These are phyloP conservation scores for Backusella sp. DNA, from an alignment of 192 early-diverging fungal genomes.

Conservation along the genomic window DNA sequence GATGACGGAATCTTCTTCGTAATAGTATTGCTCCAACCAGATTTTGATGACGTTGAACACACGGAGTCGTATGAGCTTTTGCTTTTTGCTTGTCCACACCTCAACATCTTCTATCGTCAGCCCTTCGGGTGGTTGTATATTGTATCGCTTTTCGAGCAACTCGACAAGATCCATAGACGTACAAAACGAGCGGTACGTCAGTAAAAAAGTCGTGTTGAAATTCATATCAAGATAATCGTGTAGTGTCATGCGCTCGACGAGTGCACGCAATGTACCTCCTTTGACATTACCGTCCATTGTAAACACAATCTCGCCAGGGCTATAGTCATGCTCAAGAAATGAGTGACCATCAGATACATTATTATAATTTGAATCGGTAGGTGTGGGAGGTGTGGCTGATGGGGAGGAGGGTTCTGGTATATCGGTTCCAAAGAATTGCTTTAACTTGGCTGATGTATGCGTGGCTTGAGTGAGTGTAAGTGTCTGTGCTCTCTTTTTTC, in stretches of 20 bases:
- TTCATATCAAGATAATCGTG: slow-evolving; percentile 82
- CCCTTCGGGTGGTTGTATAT: slow-evolving; percentile 68
- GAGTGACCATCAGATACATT: background rate
- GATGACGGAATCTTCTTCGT: slow-evolving; percentile 66
- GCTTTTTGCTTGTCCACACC: slow-evolving; percentile 83
- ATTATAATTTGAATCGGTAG: background rate
- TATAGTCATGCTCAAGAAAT: slow-evolving; percentile 68
- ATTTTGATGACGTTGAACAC: slow-evolving; percentile 93
- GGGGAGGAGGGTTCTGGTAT: slow-evolving; percentile 18
- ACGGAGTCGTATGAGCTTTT: slow-evolving; percentile 81
- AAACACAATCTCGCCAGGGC: slow-evolving; percentile 70
- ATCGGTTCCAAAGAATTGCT: slow-evolving; percentile 63
- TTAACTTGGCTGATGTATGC: slow-evolving; percentile 42
- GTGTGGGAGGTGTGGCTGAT: background rate
- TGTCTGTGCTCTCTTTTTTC: background rate
- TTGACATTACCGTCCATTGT: slow-evolving; percentile 87
- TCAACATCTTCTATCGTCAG: slow-evolving; percentile 62
- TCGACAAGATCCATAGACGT: slow-evolving; percentile 76
- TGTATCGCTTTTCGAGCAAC: slow-evolving; percentile 74
- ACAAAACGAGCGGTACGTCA: slow-evolving; percentile 94
- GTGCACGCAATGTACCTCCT: slow-evolving; percentile 83
- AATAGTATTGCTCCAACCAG: slow-evolving; percentile 93
- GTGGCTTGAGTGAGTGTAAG: background rate
- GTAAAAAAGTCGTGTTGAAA: slow-evolving; percentile 84
- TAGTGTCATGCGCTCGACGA: slow-evolving; percentile 86